Percentiles rank a stretch among this genome's conserved stretches.
phyloP scores from a whole-genome alignment of 352 stramenopile genomes.

The Globisporangium cylindrosporum region DNA sequence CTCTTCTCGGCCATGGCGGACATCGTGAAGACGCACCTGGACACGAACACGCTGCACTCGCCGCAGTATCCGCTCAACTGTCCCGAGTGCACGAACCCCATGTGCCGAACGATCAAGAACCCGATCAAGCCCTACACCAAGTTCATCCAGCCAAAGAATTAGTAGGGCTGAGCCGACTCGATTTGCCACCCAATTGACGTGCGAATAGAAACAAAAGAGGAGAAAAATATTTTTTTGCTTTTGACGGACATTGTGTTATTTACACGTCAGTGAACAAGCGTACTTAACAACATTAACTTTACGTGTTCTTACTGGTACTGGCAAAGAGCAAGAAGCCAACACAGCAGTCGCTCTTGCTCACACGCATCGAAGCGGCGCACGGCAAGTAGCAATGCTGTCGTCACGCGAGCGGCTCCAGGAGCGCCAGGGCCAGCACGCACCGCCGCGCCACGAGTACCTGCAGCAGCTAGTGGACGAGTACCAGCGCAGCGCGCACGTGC shows the following conservation, averaged over 20 bases:
- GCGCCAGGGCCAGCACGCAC: conserved; percentile 61
- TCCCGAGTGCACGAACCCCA: conserved; percentile 74
- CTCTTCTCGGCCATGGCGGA: conserved; percentile 97
- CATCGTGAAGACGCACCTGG: conserved; percentile 94
- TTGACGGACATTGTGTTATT: not conserved
- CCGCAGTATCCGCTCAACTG: conserved; percentile 85
- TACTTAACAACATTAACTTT: not conserved
- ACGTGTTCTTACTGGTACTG: not conserved
- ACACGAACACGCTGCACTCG: conserved; percentile 68
- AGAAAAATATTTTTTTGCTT: not conserved
- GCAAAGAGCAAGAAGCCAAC: not conserved
- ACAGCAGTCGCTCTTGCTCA: not conserved
- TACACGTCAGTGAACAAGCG: not conserved
- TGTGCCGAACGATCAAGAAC: conserved; percentile 84
- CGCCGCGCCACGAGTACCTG: conserved; percentile 73
- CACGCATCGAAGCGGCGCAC: not conserved
- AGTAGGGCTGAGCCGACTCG: not conserved
- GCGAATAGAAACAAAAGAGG: not conserved
- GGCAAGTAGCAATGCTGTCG: conserved; percentile 49
- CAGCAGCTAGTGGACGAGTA: conserved; percentile 77
- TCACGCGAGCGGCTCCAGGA: conserved; percentile 50
- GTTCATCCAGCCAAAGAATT: conserved; percentile 18
- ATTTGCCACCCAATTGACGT: not conserved
- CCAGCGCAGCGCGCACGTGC: conserved; percentile 49
- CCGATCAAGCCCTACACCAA: conserved; percentile 76